A percentile compares a stretch with the other conserved stretches of the same genome.
Evolutionary conservation across 768 basidiomycete species (phyloP).

Genomic region (Lanmaoa rubissima): DNA sequence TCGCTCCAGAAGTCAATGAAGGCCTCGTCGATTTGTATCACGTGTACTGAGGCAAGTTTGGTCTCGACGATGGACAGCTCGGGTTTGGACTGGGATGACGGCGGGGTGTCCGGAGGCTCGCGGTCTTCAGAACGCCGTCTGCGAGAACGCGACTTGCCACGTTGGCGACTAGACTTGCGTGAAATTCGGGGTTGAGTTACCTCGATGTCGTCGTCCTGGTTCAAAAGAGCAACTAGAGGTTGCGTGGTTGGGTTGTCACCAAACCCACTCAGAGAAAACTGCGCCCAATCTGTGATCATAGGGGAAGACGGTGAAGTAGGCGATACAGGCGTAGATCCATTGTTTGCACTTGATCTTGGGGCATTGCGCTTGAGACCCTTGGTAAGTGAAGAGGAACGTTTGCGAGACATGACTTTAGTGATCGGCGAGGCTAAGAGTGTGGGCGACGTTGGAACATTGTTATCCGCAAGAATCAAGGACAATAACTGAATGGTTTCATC

Average conservation of each 20-base stretch:
- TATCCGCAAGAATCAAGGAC: constrained; percentile 48
- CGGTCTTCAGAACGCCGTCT: constrained; percentile 24
- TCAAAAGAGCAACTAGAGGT: constrained; percentile 54
- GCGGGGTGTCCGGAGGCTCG: constrained; percentile 4
- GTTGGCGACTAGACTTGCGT: constrained; percentile 36
- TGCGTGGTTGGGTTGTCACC: constrained; percentile 35
- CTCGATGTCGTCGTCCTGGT: constrained; percentile 66
- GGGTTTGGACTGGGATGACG: constrained; percentile 20
- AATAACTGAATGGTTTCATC: constrained; percentile 63
- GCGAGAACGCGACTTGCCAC: constrained; percentile 28
- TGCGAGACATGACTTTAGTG: constrained; percentile 30
- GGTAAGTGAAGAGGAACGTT: constrained; percentile 33
- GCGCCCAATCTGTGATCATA: constrained; percentile 54
- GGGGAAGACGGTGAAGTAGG: constrained; percentile 32
- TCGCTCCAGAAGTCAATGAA: constrained; percentile 85
- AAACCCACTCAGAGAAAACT: constrained; percentile 69
- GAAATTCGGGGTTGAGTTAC: constrained; percentile 40
- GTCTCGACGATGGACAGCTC: constrained; percentile 32
- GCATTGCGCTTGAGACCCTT: constrained; percentile 24
- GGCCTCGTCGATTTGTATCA: constrained; percentile 72
- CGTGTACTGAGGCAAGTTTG: constrained; percentile 35
- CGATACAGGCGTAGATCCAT: constrained; percentile 24
- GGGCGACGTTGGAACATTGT: constrained; percentile 29
- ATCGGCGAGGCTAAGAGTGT: constrained; percentile 35
- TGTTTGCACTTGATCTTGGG: constrained; percentile 11